Evolutionary conservation across 139 green algal genomes (phyloP), one percentile per base, ranked within the genome.

Genomic region (Tetraselmis chui): DNA sequence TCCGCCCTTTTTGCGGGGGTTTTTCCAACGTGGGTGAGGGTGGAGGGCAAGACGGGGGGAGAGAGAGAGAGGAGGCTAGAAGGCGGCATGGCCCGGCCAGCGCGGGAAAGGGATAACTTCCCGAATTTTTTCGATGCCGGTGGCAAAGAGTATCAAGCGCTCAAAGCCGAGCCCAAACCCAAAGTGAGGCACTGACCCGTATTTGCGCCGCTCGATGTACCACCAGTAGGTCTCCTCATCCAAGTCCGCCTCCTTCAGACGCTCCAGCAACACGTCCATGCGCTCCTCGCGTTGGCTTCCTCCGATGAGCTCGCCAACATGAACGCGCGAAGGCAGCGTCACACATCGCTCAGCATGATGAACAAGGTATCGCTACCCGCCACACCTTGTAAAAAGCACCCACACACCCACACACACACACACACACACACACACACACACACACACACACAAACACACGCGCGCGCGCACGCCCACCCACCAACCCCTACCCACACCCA

Each of bases 111-210:
- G 97, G 82, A 99, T 99, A 76, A 95, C 94, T 45, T 99, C 97
- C 0, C 97, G 90, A 83, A 99, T 99, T 93, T 99, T 99, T 30
- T 98, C 93, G n/a, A 99, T 89, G n/a, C 97, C 97, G 1, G 97
- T 99, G 80, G 93, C 91, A 89, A 99, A 99, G 76, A 98, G 89
- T 28, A 99, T 90, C 59, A 99, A 90, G 31, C 97, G 93, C 92
- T 99, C 97, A 88, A 99, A 99, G 76, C 97, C 97, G 2, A 99
- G 92, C 2, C 96, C 97, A 86, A 99, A 99, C 74, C 97, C 96
- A 0, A 88, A 84, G 88, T 99, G 96, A 0, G 96, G 96, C 28
- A 98, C 94, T 59, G 88, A 94, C 45, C 97, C 97, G 84, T 98
- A 99, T 59, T 89, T 88, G 31, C 97, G 85, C 67, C 99, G 84